Conservation (phyloP, 371 early-diverging fungal species). For the Syncephalastrum racemosum region DNA sequence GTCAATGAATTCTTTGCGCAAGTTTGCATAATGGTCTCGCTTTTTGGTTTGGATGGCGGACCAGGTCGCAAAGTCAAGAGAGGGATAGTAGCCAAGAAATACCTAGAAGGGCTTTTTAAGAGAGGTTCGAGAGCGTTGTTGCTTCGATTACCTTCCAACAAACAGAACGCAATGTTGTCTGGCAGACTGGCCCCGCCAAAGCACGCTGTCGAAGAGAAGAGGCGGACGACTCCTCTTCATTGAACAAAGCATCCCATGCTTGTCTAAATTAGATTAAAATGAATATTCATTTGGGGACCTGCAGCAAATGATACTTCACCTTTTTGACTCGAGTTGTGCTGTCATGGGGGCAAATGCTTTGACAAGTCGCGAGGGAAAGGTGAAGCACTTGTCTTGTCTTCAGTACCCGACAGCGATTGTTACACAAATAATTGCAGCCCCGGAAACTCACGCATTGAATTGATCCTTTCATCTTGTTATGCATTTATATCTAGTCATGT, state of each 20-base stretch:
- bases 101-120: constrained; percentile 31
- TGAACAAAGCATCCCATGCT: constrained; percentile 33
- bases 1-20: constrained; percentile 67
- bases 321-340: background rate
- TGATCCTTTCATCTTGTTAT: too few species aligned
- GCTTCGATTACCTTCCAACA: constrained; percentile 44
- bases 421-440: too few species aligned
- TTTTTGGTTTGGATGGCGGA: constrained; percentile 56
- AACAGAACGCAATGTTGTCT: constrained; percentile 43
- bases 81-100: constrained; percentile 56
- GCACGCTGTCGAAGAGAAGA: constrained; percentile 37
- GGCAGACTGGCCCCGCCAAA: constrained; percentile 35
- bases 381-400: too few species aligned
- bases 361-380: too few species aligned
- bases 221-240: constrained; percentile 23
- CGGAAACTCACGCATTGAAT: too few species aligned
- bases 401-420: too few species aligned
- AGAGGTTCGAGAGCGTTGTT: background rate
- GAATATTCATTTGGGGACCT: too few species aligned
- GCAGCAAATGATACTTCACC: background rate
- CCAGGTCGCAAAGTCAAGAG: constrained; percentile 61
- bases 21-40: constrained; percentile 67
- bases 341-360: background rate
- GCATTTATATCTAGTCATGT: too few species aligned
- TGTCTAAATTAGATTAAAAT: constrained; percentile 5